Base-by-base conservation (phyloP, 2,329 filamentous ascomycete species). In the Lachnellula suecica region DNA sequence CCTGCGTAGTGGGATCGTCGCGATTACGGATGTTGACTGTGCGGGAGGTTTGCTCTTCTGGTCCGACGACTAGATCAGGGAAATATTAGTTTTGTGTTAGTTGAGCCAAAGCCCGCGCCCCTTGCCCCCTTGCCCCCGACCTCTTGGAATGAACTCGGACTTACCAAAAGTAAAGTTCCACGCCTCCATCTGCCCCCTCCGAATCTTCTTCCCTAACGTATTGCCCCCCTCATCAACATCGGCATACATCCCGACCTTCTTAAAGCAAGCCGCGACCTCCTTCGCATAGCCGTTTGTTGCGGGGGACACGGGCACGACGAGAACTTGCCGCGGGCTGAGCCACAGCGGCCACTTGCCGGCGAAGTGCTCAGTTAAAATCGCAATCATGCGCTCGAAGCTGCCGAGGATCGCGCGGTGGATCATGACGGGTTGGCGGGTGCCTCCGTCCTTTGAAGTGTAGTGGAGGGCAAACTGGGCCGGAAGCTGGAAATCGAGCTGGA, bases 401-500 rank as follows among this genome's bases (percentile, higher is more conserved):
- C 88, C 87, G 64, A 84, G 79, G 60, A 93, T 89, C 58, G 89
- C 89, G 61, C 89, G 86, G 72, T 93, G 89, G 55, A 93, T 89
- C 83, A 93, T 91, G 68, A 93, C 89, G n/a, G 89, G 89, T 22
- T 89, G 83, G 20, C 87, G 84, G 65, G 87, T 91, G 58, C 89
- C 87, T 40, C 52, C 61, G 38, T 91, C 87, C 37, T 86, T 83
- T 8, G 87, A 90, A 74, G 89, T 85, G 69, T 91, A 95, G 70
- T 91, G 87, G 38, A 97, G 82, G 66, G 89, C 88, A 73, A 97
- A 97, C 70, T 91, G 91, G 63, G 87, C 78, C 1, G 87, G 87
- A 17, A 89, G 81, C 68, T 96, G 88, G 76, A 95, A 95, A 70
- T 95, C 91, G 48, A 96, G 83, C 74, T 97, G 93, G 62, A 97